Evolutionary conservation across 768 basidiomycete genomes (phyloP).

Genomic region (Sporobolomyces phaffii): DNA sequence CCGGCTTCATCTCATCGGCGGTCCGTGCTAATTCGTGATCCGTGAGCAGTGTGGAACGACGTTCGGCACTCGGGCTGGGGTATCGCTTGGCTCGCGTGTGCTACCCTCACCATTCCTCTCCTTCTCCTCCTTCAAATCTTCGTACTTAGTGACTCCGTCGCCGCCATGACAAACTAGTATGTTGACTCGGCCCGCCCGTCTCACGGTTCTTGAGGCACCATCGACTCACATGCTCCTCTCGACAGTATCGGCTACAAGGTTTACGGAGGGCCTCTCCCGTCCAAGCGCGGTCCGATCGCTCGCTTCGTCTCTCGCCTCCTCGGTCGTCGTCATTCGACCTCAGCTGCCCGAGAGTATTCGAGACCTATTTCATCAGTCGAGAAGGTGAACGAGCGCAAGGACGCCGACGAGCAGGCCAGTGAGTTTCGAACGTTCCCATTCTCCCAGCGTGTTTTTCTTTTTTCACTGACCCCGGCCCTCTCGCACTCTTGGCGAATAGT

Average conservation of each 20-base stretch:
- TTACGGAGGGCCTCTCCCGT: background rate
- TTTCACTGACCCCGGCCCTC: background rate
- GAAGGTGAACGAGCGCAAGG: background rate
- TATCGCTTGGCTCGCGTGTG: constrained; percentile 12
- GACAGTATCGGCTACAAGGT: background rate
- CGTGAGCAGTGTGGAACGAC: constrained; percentile 18
- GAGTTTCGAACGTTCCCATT: no score
- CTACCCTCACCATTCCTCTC: background rate
- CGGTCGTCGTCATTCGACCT: background rate
- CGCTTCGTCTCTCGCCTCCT: background rate
- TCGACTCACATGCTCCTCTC: no score
- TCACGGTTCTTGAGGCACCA: no score
- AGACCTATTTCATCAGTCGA: no score
- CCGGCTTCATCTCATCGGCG: rapidly evolving
- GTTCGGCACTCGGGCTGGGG: constrained; percentile 2
- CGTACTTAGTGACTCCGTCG: background rate
- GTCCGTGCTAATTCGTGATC: background rate
- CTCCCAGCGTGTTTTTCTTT: background rate
- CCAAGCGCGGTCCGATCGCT: background rate
- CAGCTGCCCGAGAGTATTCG: no score
- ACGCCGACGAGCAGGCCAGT: background rate
- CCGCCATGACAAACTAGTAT: constrained; percentile 1
- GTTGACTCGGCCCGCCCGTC: no score
- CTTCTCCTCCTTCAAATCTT: constrained; percentile 22
- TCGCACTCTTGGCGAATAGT: background rate